A percentile compares a stretch with the other conserved stretches of the same genome.
phyloP scores from a whole-genome alignment of 208 protist genomes.

The Crithidia thermophila region DNA sequence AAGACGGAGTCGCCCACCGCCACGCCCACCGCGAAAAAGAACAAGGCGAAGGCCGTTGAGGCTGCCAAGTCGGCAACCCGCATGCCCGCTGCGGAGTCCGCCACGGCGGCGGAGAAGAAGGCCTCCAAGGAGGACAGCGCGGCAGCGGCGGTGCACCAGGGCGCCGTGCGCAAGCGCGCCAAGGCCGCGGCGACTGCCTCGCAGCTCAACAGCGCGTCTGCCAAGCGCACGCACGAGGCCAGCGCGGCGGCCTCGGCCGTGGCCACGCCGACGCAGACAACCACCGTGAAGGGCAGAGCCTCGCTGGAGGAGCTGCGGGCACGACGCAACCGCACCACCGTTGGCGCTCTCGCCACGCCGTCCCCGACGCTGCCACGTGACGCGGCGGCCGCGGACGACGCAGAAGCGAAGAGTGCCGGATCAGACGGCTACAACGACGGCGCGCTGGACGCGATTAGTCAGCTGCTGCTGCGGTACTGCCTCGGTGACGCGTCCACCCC shows the following conservation, averaged over 20 bases:
- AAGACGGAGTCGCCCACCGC: not conserved
- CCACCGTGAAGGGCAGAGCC: slow-evolving; percentile 37
- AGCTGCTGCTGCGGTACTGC: slow-evolving; percentile 61
- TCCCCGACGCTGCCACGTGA: not conserved
- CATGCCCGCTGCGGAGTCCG: no score
- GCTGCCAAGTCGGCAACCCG: not conserved
- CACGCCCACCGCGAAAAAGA: slow-evolving; percentile 6
- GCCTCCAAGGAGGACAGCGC: not conserved
- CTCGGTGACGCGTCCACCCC: not conserved
- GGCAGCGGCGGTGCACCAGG: slow-evolving; percentile 20
- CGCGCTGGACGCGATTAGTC: slow-evolving; percentile 53
- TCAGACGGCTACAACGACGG: slow-evolving; percentile 36
- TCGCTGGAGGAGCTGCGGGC: slow-evolving; percentile 53
- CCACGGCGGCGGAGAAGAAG: not conserved
- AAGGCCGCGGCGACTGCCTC: slow-evolving; percentile 17
- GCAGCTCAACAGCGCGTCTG: slow-evolving; percentile 12
- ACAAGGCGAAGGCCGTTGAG: slow-evolving; percentile 10
- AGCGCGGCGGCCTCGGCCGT: slow-evolving; percentile 12
- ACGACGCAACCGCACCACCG: slow-evolving; percentile 38
- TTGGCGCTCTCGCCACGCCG: not conserved
- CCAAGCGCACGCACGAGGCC: slow-evolving; percentile 18
- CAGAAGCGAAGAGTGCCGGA: not conserved
- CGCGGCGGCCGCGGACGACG: not conserved
- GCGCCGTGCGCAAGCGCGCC: slow-evolving; percentile 29
- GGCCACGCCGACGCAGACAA: slow-evolving; percentile 34